Evolutionary conservation across 2,329 filamentous ascomycete genomes (phyloP).

Genomic region (Cytospora piceicola): DNA sequence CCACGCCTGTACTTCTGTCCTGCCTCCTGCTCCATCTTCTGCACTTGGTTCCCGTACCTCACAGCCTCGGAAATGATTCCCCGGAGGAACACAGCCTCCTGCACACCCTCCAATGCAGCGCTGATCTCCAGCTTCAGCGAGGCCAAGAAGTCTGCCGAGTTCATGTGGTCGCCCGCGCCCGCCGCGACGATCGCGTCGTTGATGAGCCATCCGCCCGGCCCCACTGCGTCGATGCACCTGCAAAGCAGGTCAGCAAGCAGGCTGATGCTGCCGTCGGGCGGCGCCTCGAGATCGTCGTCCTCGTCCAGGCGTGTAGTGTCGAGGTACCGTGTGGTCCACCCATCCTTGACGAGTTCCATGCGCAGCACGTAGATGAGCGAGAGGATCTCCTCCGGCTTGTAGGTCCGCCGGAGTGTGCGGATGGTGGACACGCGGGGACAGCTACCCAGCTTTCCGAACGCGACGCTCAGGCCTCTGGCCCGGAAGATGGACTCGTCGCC

Average conservation of each 20-base stretch:
- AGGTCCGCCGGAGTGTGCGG: slow-evolving; percentile 63
- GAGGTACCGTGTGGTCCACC: slow-evolving; percentile 75
- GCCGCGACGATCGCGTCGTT: slow-evolving; percentile 57
- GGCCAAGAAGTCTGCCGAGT: slow-evolving; percentile 66
- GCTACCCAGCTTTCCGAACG: slow-evolving; percentile 70
- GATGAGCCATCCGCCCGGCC: slow-evolving; percentile 73
- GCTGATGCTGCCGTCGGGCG: slow-evolving; percentile 69
- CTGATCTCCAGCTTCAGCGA: slow-evolving; percentile 70
- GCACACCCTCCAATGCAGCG: slow-evolving; percentile 71
- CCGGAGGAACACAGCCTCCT: slow-evolving; percentile 68
- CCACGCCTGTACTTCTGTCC: slow-evolving; percentile 30
- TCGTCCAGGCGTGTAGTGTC: slow-evolving; percentile 57
- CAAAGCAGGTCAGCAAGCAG: slow-evolving; percentile 73
- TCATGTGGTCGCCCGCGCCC: slow-evolving; percentile 49
- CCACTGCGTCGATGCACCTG: slow-evolving; percentile 75
- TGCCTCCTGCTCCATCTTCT: slow-evolving; percentile 31
- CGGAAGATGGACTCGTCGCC: slow-evolving; percentile 66
- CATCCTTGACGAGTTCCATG: slow-evolving; percentile 72
- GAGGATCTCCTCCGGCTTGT: slow-evolving; percentile 70
- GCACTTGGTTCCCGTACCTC: slow-evolving; percentile 56
- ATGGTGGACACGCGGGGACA: slow-evolving; percentile 66
- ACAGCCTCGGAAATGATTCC: slow-evolving; percentile 69
- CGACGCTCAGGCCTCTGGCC: slow-evolving; percentile 66
- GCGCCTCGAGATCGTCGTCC: slow-evolving; percentile 50
- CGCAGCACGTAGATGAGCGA: slow-evolving; percentile 74